Evolutionary conservation across 805 yeast genomes (phyloP).

Genomic region (Priceomyces fermenticarens): DNA sequence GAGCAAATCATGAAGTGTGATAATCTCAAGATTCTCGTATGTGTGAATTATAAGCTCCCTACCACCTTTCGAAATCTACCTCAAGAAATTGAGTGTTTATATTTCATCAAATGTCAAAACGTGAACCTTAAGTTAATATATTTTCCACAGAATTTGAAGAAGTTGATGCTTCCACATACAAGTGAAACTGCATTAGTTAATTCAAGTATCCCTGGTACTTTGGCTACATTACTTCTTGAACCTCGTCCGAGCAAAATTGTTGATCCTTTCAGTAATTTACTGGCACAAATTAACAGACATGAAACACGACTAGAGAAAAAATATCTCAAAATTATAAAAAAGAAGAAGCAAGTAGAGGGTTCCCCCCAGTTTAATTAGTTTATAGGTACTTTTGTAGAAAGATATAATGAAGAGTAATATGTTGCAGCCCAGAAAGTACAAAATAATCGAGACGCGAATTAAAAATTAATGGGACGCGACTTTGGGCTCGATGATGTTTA

Average conservation of each 20-base stretch:
- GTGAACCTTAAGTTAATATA: neutral
- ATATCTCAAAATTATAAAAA: conserved; percentile 1
- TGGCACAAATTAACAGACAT: neutral
- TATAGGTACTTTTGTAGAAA: neutral
- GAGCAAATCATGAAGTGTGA: neutral
- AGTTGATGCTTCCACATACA: conserved; percentile 2
- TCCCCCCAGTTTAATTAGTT: neutral
- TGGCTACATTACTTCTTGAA: conserved; percentile 1
- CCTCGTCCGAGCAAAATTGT: neutral
- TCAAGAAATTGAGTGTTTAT: neutral
- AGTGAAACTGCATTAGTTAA: neutral
- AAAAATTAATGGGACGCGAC: no score
- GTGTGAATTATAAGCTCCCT: conserved; percentile 1
- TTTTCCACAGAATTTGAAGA: conserved; percentile 1
- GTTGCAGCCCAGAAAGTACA: conserved; percentile 1
- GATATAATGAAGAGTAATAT: neutral
- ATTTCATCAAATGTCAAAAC: conserved; percentile 1
- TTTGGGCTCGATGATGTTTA: no score
- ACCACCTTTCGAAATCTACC: neutral
- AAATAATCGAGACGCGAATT: no score
- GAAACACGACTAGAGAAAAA: neutral
- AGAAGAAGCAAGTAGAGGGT: neutral
- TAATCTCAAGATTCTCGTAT: neutral
- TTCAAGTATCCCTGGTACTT: conserved; percentile 2
- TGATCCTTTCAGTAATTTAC: no score